Base-by-base conservation (phyloP, 176 grass and related monocot genomes). In the Dendrocalamus sinicus region DNA sequence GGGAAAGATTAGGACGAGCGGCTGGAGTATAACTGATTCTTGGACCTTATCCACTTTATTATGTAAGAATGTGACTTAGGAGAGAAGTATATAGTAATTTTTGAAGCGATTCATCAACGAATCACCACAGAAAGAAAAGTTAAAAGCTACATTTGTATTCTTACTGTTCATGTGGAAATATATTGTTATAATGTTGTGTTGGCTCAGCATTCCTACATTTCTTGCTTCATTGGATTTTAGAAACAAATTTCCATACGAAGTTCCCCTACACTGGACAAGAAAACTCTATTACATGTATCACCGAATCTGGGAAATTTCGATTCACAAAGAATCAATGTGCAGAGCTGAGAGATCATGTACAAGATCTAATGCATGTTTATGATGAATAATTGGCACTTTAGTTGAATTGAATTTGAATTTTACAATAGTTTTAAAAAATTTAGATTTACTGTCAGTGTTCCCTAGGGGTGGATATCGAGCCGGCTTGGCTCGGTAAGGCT, bases 1-100 rank as follows among this genome's bases (percentile, higher is more conserved):
- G 89, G 82, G 81, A 90, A 78, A 94, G 89, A 51, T 78, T 92
- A 81, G 91, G 89, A 35, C 73, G 6, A 72, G 72, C 72, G n/a
- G 85, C 89, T 79, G 89, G 85, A 63, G 62, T 87, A 80, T 91
- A 70, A 76, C 10, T 62, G 60, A 84, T 83, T 74, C 15, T 67
- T 84, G 79, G 67, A 73, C 67, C 16, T 69, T 83, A 59, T 86
- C 39, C 43, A 62, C 16, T 55, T 75, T 23, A 84, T 70, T 41
- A 23, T 75, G 43, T 80, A 87, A 73, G 81, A 84, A 84, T 62
- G 70, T 84, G 40, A 91, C 17, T 62, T 87, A 87, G 69, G 89
- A 87, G 47, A 86, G 6, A 84, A 83, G 80, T 83, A 53, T 35
- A 91, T 91, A 91, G 50, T 87, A 73, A 87, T 75, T 84, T 90